phyloP scores from a whole-genome alignment of 345 rosid genomes.

The Salix brachista region DNA sequence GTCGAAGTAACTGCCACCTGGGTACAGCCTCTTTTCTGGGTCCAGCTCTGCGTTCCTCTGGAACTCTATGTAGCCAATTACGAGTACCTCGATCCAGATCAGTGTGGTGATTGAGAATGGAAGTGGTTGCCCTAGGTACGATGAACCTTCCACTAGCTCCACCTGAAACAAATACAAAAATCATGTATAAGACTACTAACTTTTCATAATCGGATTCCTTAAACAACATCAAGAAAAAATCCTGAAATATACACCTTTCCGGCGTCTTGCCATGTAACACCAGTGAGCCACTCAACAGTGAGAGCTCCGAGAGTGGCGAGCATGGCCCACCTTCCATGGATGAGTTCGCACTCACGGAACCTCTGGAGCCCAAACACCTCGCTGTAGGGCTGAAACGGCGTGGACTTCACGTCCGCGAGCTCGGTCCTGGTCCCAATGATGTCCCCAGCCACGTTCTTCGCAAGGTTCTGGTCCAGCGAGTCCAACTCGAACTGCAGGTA shows the following conservation, averaged over 20 bases:
- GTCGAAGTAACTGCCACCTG: conserved; percentile 81
- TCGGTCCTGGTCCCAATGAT: conserved; percentile 59
- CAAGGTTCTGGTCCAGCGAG: conserved; percentile 72
- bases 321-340: conserved; percentile 83
- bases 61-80: conserved; percentile 91
- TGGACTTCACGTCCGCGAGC: conserved; percentile 42
- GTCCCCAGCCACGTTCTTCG: conserved; percentile 54
- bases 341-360: conserved; percentile 76
- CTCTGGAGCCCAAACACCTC: conserved; percentile 76
- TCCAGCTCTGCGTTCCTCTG: conserved; percentile 88
- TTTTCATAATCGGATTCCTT: neutral
- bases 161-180: conserved; percentile 40
- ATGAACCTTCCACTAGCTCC: conserved; percentile 85
- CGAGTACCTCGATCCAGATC: conserved; percentile 83
- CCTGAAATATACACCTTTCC: conserved; percentile 44
- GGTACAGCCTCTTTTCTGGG: conserved; percentile 87
- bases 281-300: conserved; percentile 68
- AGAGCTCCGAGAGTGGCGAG: conserved; percentile 74
- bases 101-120: conserved; percentile 78
- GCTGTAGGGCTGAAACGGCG: conserved; percentile 67
- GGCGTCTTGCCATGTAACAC: conserved; percentile 79
- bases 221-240: too few species aligned
- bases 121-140: conserved; percentile 86
- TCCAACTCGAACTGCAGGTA: conserved; percentile 68
- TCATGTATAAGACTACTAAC: neutral